Evolutionary conservation across 805 yeast species (phyloP).

Genomic region (Saccharomycopsis javanensis): DNA sequence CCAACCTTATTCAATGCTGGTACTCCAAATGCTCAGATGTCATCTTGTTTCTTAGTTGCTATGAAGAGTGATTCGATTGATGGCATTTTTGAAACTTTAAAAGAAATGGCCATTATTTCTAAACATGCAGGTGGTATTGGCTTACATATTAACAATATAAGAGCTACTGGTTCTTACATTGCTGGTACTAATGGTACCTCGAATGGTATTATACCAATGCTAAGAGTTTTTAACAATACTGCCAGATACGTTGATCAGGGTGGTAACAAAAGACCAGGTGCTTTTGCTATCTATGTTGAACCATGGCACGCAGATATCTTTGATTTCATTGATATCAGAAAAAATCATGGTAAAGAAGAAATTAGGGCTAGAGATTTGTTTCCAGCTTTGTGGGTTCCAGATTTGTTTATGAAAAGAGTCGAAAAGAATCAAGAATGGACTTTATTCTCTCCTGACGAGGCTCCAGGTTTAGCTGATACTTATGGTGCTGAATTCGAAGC

Average conservation of each 20-base stretch:
- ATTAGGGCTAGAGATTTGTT: constrained; percentile 86
- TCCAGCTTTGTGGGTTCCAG: constrained; percentile 92
- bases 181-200: constrained; percentile 91
- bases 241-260: constrained; percentile 98
- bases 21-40: constrained; percentile 72
- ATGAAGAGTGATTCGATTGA: constrained; percentile 94
- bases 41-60: constrained; percentile 86
- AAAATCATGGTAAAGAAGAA: constrained; percentile 94
- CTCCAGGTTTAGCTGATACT: constrained; percentile 74
- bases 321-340: constrained; percentile 76
- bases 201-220: constrained; percentile 92
- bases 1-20: constrained; percentile 95
- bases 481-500: constrained; percentile 77
- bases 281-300: constrained; percentile 86
- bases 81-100: constrained; percentile 84
- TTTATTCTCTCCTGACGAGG: constrained; percentile 79
- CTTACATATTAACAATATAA: constrained; percentile 74
- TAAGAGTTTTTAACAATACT: constrained; percentile 88
- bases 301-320: constrained; percentile 96
- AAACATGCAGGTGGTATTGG: constrained; percentile 97
- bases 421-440: constrained; percentile 76
- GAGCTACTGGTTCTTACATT: constrained; percentile 79
- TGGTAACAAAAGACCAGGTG: constrained; percentile 97
- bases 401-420: constrained; percentile 86
- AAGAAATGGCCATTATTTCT: constrained; percentile 81